Conservation (phyloP, 2,329 filamentous ascomycete genomes). For the Apiospora marii region DNA sequence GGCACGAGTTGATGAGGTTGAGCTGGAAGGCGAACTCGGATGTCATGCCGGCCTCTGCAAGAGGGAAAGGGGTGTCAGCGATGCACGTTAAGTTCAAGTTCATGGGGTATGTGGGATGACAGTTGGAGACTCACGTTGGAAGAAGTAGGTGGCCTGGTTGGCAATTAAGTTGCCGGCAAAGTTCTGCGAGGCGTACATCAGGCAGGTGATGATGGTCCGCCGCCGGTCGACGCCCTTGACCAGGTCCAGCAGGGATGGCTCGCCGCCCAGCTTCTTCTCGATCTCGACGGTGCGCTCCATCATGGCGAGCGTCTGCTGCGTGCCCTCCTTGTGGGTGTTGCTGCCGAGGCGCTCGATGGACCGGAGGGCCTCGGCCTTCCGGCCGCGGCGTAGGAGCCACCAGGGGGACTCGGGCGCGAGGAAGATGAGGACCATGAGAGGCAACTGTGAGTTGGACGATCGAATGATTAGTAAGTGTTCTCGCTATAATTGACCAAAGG, state of each 20-base stretch:
- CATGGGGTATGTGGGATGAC: background rate
- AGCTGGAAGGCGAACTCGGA: constrained; percentile 33
- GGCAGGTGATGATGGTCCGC: constrained; percentile 41
- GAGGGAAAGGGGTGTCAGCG: constrained; percentile 32
- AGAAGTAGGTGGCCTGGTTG: constrained; percentile 42
- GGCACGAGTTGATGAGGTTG: constrained; percentile 41
- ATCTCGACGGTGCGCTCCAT: constrained; percentile 48
- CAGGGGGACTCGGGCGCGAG: constrained; percentile 29
- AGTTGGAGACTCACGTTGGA: constrained; percentile 40
- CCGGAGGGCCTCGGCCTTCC: constrained; percentile 40
- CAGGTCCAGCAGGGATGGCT: constrained; percentile 48
- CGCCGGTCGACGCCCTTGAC: constrained; percentile 47
- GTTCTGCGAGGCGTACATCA: constrained; percentile 43
- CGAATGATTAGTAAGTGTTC: constrained; percentile 27
- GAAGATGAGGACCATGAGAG: constrained; percentile 26
- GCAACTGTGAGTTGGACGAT: constrained; percentile 44
- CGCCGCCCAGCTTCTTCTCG: constrained; percentile 40
- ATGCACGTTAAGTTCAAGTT: too few relatives aligned
- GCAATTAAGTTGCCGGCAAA: constrained; percentile 47
- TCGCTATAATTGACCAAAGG: background rate
- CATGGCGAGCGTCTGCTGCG: constrained; percentile 57
- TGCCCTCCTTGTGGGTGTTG: constrained; percentile 35
- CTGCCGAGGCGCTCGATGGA: constrained; percentile 40
- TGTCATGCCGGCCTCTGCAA: constrained; percentile 37
- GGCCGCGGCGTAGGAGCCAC: constrained; percentile 30